Evolutionary conservation across 768 basidiomycete species (phyloP), one percentile per base, ranked within the genome.

Genomic region (Harrya chromipes): DNA sequence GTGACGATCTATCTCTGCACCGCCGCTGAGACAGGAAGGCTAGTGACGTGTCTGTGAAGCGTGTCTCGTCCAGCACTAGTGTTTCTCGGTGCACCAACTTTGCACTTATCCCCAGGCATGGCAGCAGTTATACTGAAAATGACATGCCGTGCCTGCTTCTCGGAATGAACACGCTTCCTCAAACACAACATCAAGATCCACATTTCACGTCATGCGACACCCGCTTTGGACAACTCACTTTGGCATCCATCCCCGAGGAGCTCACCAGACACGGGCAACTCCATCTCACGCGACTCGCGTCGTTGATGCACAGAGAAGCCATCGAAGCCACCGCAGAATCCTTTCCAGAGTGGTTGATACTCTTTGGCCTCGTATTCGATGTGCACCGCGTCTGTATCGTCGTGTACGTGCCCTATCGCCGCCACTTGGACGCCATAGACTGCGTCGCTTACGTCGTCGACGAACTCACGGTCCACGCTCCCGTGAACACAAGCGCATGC

Each of bases 261-360:
- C 43, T 63, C 10, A 47, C 50, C 26, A 17, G 13, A 16, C 44
- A 45, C 14, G 56, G 35, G 6, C 49, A 35, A 19, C 14, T 19
- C 35, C 50, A 64, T 40, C 57, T 59, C 20, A 29, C 49, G 20
- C 42, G n/a, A 37, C 56, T 66, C 36, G 29, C 46, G 5, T 41
- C 43, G 35, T 36, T 44, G 39, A 46, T 52, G n/a, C 41, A 45
- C 6, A 31, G 29, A 39, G 35, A 9, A 7, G 4, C 27, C 7
- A 16, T 20, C 38, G 38, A 21, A 20, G 4, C 36, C 13, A 34
- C 21, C 35, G 23, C 40, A 1, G 26, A 27, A 37, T 17, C 48
- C 38, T 54, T 60, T 43, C 64, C 64, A 13, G 62, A 67, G 39
- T 62, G 64, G 65, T 37, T 65, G 21, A 43, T 65, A 0, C 40